Percentiles rank a stretch among this genome's conserved stretches.
These are phyloP conservation scores for Cyclostephanos invisitatus DNA, from an alignment of 108 stramenopile genomes.

Conservation along the genomic window DNA sequence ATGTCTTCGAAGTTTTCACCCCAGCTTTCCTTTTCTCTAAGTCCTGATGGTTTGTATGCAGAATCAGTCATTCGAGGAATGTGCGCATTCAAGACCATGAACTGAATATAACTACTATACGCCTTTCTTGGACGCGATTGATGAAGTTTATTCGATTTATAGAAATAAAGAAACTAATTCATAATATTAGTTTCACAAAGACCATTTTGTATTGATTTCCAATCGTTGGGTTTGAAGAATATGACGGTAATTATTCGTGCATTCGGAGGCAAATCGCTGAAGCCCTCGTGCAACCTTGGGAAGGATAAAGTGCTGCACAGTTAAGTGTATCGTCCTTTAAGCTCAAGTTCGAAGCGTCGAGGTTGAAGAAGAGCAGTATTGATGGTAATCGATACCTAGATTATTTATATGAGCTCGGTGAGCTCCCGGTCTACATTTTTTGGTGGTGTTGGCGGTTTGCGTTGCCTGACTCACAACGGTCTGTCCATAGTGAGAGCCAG, in stretches of 20 bases:
- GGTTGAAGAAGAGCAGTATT: neutral
- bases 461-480: neutral
- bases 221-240: no score
- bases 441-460: constrained; percentile 1
- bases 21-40: constrained; percentile 20
- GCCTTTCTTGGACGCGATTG: neutral
- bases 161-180: neutral
- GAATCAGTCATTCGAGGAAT: constrained; percentile 36
- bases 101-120: neutral
- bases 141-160: constrained; percentile 4
- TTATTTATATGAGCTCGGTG: neutral
- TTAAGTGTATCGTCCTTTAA: no score
- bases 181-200: neutral
- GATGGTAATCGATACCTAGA: neutral
- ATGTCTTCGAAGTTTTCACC: constrained; percentile 15
- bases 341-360: no score
- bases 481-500: neutral
- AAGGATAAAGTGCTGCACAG: no score
- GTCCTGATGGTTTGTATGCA: constrained; percentile 21
- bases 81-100: constrained; percentile 21
- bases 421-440: neutral
- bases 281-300: no score
- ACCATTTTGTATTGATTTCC: no score
- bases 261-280: no score
- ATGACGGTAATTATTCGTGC: no score